Evolutionary conservation across 805 yeast genomes (phyloP), one percentile per base, ranked within the genome.

Genomic region (Brettanomyces bruxellensis): DNA sequence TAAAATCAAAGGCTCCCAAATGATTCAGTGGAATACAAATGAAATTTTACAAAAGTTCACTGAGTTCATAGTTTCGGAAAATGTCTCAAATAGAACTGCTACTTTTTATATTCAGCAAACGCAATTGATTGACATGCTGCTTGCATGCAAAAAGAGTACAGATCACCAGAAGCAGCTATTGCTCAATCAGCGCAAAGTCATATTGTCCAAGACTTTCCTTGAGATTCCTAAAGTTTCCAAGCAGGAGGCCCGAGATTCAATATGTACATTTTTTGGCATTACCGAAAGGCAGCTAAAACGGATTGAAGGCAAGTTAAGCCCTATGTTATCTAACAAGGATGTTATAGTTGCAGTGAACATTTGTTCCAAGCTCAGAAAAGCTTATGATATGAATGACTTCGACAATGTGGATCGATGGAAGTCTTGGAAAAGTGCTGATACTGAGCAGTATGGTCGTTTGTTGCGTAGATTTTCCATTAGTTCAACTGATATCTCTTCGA

Each of bases 221-320:
- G 52, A 49, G 13, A 41, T 52, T 25, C 57, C 57, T 18, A 48
- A 40, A 14, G 49, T 51, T 23, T 44, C 51, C 6, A 56, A 55
- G 36, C 24, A 25, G 6, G 49, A 47, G 34, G 40, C 45, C 9
- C 43, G 43, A 14, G 38, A 43, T 11, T 22, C 51, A 4, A 49
- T 55, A 1, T 42, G 47, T 38, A 18, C 42, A 2, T 28, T 44
- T 1, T 55, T 55, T 40, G 24, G 45, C 5, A 43, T 54, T 9
- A 38, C 44, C 5, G 44, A 42, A 7, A 28, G 32, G 0, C 23
- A 22, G 9, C 25, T 55, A 22, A 40, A 41, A 3, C 4, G 14
- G 6, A 47, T 41, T 37, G 45, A 52, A 9, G 22, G 12, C 2
- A 34, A 30, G 8, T 13, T 53, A 6, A 41, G 47, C 3, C 11